Evolutionary conservation across 1,139 yeast genomes (phyloP), one percentile per base, ranked within the genome.

Genomic region (Geotrichum citri-aurantii): DNA sequence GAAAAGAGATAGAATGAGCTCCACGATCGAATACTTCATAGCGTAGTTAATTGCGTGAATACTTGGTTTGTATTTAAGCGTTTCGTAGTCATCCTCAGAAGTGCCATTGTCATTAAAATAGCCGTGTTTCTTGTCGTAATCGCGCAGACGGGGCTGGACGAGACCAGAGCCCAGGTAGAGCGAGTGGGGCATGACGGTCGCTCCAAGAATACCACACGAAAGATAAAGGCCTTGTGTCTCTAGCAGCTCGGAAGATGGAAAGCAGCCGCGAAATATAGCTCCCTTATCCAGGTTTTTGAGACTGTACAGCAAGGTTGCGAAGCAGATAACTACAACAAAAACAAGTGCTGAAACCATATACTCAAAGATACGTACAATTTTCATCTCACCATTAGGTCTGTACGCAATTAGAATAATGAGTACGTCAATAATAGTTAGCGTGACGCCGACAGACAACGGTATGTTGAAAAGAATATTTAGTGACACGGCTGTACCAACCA

Each of bases 401-500:
- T 88, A 88, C 0, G 93, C 91, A 74, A 86, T 75, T 69, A 88
- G 75, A 7, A 88, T 92, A 57, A 87, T 75, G 51, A 88, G 71
- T 5, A 88, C 93, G 71, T 88, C 95, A 1, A 80, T 78, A 44
- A 86, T 79, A 1, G 95, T 86, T 52, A 88, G 77, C 10, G 78
- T 82, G 12, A 88, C 90, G 59, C 95, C 95, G 0, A 92, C 92
- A 8, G 90, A 85, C 46, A 88, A 74, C 0, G 95, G 95, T 19
- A 88, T 77, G 56, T 78, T 79, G 52, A 86, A 66, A 61, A 88
- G 75, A 58, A 88, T 84, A 67, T 88, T 87, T 61, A 88, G 75
- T 0, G 95, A 93, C 66, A 88, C 83, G 3, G 95, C 95, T n/a
- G 90, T 82, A 66, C 95, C 96, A 59, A 88, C 86, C 37, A 88